A percentile compares a stretch with the other conserved stretches of the same genome.
Evolutionary conservation across 31 red algal species (phyloP).

Genomic region (Bonnemaisonia californica): DNA sequence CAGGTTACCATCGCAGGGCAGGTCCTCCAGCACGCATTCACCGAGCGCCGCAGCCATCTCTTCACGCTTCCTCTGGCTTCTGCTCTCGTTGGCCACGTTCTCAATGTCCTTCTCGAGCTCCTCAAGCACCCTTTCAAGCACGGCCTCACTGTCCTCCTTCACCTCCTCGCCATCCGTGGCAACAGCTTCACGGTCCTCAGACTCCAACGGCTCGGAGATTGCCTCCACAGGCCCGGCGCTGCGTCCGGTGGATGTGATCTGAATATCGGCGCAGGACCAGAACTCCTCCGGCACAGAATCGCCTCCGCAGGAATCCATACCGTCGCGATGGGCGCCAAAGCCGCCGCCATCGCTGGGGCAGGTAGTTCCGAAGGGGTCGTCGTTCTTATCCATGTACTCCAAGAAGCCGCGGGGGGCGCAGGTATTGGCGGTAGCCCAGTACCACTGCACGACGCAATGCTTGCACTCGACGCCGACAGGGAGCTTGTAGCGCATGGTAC

Average conservation of each 20-base stretch:
- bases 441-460: slow-evolving; percentile 73
- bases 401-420: slow-evolving; percentile 61
- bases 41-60: slow-evolving; percentile 26
- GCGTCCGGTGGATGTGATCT: slow-evolving; percentile 33
- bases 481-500: slow-evolving; percentile 73
- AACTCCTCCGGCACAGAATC: slow-evolving; percentile 66
- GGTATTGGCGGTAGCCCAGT: slow-evolving; percentile 82
- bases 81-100: slow-evolving; percentile 26
- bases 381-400: slow-evolving; percentile 40
- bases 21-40: slow-evolving; percentile 34
- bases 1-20: slow-evolving; percentile 28
- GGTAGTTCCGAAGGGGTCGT: slow-evolving; percentile 47
- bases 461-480: slow-evolving; percentile 47
- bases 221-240: slow-evolving; percentile 35
- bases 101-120: slow-evolving; percentile 36
- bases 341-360: slow-evolving; percentile 61
- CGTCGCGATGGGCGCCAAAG: slow-evolving; percentile 35
- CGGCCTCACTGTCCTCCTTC: slow-evolving; percentile 38
- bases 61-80: slow-evolving; percentile 28
- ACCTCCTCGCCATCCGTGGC: slow-evolving; percentile 30
- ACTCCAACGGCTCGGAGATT: neutral
- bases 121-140: slow-evolving; percentile 21
- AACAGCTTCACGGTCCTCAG: neutral
- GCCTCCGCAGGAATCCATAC: slow-evolving; percentile 53
- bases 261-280: slow-evolving; percentile 73